Conservation (phyloP, 192 early-diverging fungal genomes). For the Funneliformis mosseae region DNA sequence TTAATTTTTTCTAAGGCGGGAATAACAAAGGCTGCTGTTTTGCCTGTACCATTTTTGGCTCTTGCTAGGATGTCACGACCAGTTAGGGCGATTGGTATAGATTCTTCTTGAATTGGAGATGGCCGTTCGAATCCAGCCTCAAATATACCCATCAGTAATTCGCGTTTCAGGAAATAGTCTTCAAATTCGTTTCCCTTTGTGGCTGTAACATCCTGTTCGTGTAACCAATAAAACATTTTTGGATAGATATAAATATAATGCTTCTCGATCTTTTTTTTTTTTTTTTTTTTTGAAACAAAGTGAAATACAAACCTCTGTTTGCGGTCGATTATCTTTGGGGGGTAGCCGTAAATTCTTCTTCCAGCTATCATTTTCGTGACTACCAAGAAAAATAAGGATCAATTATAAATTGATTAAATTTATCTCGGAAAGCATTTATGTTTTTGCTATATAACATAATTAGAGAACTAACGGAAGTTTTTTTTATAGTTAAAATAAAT, state of each 20-base stretch:
- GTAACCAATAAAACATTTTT: background rate
- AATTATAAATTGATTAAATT: constrained; percentile 4
- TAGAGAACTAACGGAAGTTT: too few species aligned
- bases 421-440: background rate
- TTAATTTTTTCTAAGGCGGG: constrained; percentile 94
- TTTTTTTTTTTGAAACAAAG: too few species aligned
- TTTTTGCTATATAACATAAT: too few species aligned
- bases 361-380: constrained; percentile 72
- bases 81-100: constrained; percentile 95
- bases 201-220: constrained; percentile 79
- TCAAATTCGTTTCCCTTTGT: constrained; percentile 99
- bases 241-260: background rate
- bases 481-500: too few species aligned
- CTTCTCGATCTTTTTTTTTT: background rate
- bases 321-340: constrained; percentile 85
- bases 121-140: constrained; percentile 98
- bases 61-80: constrained; percentile 96
- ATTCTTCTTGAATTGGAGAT: constrained; percentile 98
- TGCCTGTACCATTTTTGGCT: constrained; percentile 93
- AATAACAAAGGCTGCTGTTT: constrained; percentile 98
- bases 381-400: constrained; percentile 31
- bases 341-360: constrained; percentile 77
- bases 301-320: constrained; percentile 70
- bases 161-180: constrained; percentile 96
- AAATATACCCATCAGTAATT: constrained; percentile 98